phyloP scores from a whole-genome alignment of 2,329 filamentous ascomycete genomes.

The Coleophoma cylindrospora region DNA sequence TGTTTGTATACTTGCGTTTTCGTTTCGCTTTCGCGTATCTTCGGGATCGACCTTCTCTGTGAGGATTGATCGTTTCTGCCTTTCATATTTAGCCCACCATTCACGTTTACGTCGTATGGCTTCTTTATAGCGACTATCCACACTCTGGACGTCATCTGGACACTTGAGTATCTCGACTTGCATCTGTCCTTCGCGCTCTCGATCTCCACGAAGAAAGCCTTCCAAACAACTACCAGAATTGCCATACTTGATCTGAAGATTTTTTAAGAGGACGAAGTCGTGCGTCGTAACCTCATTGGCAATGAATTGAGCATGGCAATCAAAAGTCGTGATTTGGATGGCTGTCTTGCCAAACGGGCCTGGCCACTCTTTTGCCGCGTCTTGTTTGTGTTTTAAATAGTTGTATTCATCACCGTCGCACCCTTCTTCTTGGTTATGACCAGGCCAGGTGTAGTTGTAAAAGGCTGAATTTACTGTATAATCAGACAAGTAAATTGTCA shows the following conservation, averaged over 20 bases:
- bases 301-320: conserved; percentile 59
- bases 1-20: background rate
- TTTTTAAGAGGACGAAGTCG: conserved; percentile 61
- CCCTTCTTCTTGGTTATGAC: conserved; percentile 22
- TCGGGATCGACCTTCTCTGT: conserved; percentile 29
- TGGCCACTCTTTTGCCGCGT: conserved; percentile 47
- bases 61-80: conserved; percentile 30
- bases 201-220: conserved; percentile 64
- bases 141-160: conserved; percentile 32
- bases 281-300: conserved; percentile 49
- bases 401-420: conserved; percentile 49
- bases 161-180: conserved; percentile 48
- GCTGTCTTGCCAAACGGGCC: conserved; percentile 71
- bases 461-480: conserved; percentile 70
- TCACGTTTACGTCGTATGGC: conserved; percentile 59
- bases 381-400: conserved; percentile 36
- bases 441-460: conserved; percentile 34
- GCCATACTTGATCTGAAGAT: conserved; percentile 64
- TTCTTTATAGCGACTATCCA: conserved; percentile 45
- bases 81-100: conserved; percentile 44
- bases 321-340: conserved; percentile 67
- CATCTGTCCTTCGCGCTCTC: conserved; percentile 41
- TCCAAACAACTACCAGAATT: conserved; percentile 55
- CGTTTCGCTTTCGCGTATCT: conserved; percentile 18
- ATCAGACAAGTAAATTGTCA: conserved; percentile 73